These are phyloP conservation scores for Dissoconium aciculare DNA, from an alignment of 2,329 filamentous ascomycete species.

Conservation along the genomic window DNA sequence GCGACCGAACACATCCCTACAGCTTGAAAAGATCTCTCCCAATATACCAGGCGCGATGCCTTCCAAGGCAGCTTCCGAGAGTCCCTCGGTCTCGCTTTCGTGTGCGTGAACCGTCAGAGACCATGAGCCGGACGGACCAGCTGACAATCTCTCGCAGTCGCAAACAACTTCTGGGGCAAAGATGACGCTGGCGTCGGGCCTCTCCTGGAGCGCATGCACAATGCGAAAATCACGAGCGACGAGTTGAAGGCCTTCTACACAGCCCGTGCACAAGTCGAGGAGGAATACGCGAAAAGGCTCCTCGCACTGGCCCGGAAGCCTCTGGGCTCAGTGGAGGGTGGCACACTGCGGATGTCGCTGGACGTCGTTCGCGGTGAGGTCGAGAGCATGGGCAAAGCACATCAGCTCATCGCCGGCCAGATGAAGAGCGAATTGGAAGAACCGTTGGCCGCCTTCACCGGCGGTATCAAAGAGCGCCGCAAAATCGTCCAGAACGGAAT, in stretches of 20 bases:
- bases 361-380: conserved; percentile 81
- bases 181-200: conserved; percentile 91
- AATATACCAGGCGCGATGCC: conserved; percentile 23
- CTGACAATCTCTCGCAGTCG: conserved; percentile 46
- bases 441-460: conserved; percentile 76
- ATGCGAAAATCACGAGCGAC: conserved; percentile 86
- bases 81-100: conserved; percentile 24
- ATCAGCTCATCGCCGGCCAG: conserved; percentile 75
- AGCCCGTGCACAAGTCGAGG: conserved; percentile 83
- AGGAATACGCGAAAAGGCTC: conserved; percentile 87
- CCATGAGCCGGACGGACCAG: background rate
- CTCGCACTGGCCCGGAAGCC: conserved; percentile 74
- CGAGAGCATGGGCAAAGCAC: conserved; percentile 85
- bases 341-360: conserved; percentile 67
- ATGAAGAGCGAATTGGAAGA: conserved; percentile 97
- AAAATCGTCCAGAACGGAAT: conserved; percentile 93
- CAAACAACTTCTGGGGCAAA: conserved; percentile 99
- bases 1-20: too few species aligned
- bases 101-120: conserved; percentile 14
- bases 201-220: conserved; percentile 84
- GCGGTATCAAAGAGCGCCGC: conserved; percentile 86
- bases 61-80: conserved; percentile 20
- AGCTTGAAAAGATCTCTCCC: too few species aligned
- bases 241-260: conserved; percentile 85
- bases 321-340: conserved; percentile 73